Evolutionary conservation across 805 yeast species (phyloP).

Genomic region (Hagleromyces aurorensis): DNA sequence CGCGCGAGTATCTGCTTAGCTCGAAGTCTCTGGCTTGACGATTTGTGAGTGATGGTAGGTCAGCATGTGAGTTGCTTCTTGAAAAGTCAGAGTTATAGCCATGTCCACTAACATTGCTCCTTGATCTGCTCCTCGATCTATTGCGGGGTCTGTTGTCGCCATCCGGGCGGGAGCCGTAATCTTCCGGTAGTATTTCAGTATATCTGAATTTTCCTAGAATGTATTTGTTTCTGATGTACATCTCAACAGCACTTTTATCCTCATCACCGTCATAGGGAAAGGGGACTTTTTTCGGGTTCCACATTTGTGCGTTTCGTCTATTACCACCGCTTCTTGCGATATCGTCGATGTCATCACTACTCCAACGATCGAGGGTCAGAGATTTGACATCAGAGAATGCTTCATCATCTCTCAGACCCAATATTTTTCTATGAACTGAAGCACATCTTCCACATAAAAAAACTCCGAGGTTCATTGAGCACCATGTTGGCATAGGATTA

Average conservation of each 20-base stretch:
- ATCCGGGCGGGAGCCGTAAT: slow-evolving; percentile 11
- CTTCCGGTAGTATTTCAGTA: slow-evolving; percentile 25
- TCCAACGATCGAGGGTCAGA: slow-evolving; percentile 67
- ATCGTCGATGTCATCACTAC: slow-evolving; percentile 42
- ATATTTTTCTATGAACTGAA: slow-evolving; percentile 53
- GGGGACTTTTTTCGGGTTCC: slow-evolving; percentile 64
- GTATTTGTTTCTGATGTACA: slow-evolving; percentile 61
- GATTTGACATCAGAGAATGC: slow-evolving; percentile 63
- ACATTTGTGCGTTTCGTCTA: slow-evolving; percentile 45
- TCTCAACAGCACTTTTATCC: slow-evolving; percentile 45
- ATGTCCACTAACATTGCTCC: slow-evolving; percentile 8
- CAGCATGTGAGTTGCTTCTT: slow-evolving; percentile 9
- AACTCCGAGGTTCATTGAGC: slow-evolving; percentile 43
- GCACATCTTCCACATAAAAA: slow-evolving; percentile 84
- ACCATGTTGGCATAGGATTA: slow-evolving; percentile 49
- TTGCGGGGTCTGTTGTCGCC: slow-evolving; percentile 15
- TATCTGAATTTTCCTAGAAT: slow-evolving; percentile 47
- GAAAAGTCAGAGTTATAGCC: no score
- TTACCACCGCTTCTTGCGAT: slow-evolving; percentile 47
- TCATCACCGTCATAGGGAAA: slow-evolving; percentile 75
- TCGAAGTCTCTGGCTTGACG: slow-evolving; percentile 49
- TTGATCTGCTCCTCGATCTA: slow-evolving; percentile 10
- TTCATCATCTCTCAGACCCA: slow-evolving; percentile 38
- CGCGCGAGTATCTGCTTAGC: slow-evolving; percentile 41
- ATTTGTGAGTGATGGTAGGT: slow-evolving; percentile 39